Conservation (phyloP, 805 yeast species). For the Yarrowia sp. region DNA sequence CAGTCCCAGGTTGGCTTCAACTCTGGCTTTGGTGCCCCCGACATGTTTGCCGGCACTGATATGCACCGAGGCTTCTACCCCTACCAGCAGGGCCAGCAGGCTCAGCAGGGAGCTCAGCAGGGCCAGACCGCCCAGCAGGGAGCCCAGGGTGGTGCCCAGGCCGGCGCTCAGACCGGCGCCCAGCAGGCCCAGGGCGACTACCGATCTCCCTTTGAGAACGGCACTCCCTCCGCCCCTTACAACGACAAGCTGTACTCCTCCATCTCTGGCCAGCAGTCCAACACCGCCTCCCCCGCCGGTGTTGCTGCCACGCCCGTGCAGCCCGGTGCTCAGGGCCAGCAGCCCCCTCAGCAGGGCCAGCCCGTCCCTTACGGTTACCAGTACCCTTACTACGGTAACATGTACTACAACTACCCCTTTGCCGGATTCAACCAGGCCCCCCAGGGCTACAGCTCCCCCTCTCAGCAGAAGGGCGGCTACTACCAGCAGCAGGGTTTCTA, state of each 20-base stretch:
- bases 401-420: constrained; percentile 25
- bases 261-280: constrained; percentile 18
- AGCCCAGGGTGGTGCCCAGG: constrained; percentile 9
- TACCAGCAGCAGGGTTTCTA: constrained; percentile 26
- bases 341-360: constrained; percentile 24
- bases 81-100: constrained; percentile 24
- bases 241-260: constrained; percentile 23
- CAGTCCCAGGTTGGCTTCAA: constrained; percentile 18
- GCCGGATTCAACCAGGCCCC: constrained; percentile 22
- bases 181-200: constrained; percentile 4
- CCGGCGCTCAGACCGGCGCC: not conserved
- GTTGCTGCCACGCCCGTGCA: constrained; percentile 24
- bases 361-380: constrained; percentile 22
- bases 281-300: constrained; percentile 25
- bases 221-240: constrained; percentile 16
- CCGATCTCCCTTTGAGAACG: constrained; percentile 25
- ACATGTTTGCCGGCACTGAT: constrained; percentile 24
- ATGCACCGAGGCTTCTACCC: constrained; percentile 23
- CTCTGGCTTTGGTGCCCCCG: constrained; percentile 21
- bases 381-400: constrained; percentile 25
- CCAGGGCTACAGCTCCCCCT: constrained; percentile 16
- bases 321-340: constrained; percentile 15
- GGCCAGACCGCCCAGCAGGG: not conserved
- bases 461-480: constrained; percentile 25
- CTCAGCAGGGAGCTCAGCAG: not conserved